Evolutionary conservation across 1,284 basidiomycete genomes (phyloP).

Genomic region (Tilletia walkeri): DNA sequence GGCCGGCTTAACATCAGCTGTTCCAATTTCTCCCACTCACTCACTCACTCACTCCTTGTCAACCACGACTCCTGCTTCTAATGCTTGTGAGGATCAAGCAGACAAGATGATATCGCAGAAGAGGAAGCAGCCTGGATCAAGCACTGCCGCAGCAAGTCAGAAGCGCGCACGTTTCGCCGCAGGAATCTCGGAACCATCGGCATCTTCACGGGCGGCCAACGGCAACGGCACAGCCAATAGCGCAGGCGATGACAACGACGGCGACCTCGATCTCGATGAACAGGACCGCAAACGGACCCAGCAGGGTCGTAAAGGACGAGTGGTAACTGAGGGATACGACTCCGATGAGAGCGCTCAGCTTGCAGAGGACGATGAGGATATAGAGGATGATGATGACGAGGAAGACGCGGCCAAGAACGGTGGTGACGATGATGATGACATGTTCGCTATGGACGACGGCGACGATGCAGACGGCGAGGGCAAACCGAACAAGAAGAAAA

Average conservation of each 20-base stretch:
- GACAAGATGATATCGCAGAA: constrained; percentile 1
- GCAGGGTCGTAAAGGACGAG: constrained; percentile 41
- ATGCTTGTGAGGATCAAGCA: no score
- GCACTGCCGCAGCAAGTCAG: background rate
- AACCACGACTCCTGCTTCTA: no score
- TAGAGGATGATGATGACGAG: constrained; percentile 59
- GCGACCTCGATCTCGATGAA: constrained; percentile 48
- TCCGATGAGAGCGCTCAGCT: constrained; percentile 84
- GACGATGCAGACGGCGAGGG: constrained; percentile 27
- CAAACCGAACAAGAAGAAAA: constrained; percentile 18
- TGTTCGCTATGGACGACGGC: constrained; percentile 66
- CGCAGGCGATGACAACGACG: constrained; percentile 16
- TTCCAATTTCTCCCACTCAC: no score
- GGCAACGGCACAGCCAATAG: background rate
- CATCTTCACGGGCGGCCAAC: background rate
- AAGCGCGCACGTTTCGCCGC: constrained; percentile 7
- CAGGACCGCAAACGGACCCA: constrained; percentile 39
- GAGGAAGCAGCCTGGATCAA: constrained; percentile 5
- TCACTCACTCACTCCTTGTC: no score
- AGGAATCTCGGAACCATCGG: background rate
- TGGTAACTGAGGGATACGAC: constrained; percentile 79
- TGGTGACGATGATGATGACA: constrained; percentile 66
- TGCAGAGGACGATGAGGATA: constrained; percentile 75
- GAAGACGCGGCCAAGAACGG: constrained; percentile 15
- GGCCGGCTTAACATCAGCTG: no score